phyloP scores from a whole-genome alignment of 257 asterid genomes.

The Solanum corneliomulleri region DNA sequence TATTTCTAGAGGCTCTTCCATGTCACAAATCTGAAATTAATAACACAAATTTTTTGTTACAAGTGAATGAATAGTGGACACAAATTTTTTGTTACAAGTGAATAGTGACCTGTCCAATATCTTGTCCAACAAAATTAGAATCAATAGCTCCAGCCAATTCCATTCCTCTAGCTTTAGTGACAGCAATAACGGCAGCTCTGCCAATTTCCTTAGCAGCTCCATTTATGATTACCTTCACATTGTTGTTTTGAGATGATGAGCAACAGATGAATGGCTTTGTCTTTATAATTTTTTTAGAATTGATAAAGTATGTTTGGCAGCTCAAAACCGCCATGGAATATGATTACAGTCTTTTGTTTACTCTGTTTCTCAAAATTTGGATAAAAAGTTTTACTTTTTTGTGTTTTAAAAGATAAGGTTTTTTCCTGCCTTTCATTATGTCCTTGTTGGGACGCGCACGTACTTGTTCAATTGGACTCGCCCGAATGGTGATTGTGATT shows the following conservation, averaged over 20 bases:
- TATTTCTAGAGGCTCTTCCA: conserved; percentile 84
- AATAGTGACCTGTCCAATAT: conserved; percentile 54
- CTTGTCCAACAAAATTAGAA: conserved; percentile 61
- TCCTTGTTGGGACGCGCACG: neutral
- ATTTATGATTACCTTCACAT: conserved; percentile 68
- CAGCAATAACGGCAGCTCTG: conserved; percentile 78
- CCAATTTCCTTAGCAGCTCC: conserved; percentile 94
- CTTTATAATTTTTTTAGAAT: neutral
- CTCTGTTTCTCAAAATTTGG: neutral
- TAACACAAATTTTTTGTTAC: neutral
- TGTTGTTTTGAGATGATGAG: conserved; percentile 36
- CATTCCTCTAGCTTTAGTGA: conserved; percentile 83
- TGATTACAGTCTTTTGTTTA: neutral
- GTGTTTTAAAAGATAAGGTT: neutral
- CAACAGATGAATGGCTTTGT: conserved; percentile 26
- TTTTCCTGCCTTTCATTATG: neutral
- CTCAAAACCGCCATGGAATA: conserved; percentile 34
- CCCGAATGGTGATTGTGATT: neutral
- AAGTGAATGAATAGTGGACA: neutral
- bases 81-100: neutral
- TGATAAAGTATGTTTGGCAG: conserved; percentile 25
- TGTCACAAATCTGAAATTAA: conserved; percentile 48
- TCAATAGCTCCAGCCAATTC: conserved; percentile 89
- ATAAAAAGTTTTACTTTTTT: neutral
- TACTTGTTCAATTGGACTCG: neutral